Conservation (phyloP, 805 yeast species). For the Wickerhamomyces hampshirensis region DNA sequence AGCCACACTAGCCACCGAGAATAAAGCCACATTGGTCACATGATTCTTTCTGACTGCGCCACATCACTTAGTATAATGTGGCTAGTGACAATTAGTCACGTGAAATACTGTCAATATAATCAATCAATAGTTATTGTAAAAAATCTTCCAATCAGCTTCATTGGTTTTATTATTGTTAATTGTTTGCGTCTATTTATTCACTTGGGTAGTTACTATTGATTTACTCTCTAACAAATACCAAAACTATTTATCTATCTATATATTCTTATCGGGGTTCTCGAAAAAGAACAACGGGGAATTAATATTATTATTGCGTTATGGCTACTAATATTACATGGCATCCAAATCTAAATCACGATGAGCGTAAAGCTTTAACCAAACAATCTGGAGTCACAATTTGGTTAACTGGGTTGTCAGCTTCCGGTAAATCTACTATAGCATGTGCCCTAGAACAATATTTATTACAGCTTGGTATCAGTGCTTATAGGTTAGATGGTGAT, state of each 20-base stretch:
- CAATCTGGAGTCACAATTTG: conserved; percentile 90
- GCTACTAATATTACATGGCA: conserved; percentile 98
- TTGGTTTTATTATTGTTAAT: neutral
- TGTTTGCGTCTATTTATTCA: neutral
- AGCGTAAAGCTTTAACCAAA: conserved; percentile 64
- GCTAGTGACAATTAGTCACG: no score
- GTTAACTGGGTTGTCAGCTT: conserved; percentile 94
- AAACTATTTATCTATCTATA: no score
- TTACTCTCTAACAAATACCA: no score
- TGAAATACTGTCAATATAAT: conserved; percentile 24
- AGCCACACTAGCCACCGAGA: no score
- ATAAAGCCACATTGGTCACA: no score
- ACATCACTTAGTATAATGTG: neutral
- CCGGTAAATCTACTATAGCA: conserved; percentile 88
- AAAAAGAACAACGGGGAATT: no score
- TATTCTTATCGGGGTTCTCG: no score
- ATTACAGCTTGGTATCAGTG: conserved; percentile 59
- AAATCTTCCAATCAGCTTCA: no score
- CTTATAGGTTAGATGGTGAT: conserved; percentile 93
- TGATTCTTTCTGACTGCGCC: neutral
- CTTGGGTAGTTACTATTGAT: neutral
- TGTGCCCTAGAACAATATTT: conserved; percentile 86
- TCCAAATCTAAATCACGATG: conserved; percentile 77
- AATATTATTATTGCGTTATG: no score
- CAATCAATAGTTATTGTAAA: no score